Conservation (phyloP, 148 eudicot genomes). For the Vaccinium myrtillus region DNA sequence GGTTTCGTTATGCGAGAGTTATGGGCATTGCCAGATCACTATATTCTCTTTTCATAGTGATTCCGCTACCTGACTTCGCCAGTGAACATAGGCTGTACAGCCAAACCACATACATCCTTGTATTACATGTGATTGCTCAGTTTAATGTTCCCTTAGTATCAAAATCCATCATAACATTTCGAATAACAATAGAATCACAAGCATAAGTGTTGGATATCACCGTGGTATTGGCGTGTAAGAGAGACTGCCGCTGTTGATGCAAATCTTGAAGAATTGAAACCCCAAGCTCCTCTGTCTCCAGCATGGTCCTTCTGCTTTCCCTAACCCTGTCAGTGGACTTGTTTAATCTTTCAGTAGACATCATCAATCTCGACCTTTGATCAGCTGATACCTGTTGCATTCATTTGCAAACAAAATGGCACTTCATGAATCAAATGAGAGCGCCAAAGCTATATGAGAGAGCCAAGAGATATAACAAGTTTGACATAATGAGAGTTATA, state of each 20-base stretch:
- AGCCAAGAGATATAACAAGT: background rate
- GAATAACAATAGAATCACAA: background rate
- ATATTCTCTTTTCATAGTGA: background rate
- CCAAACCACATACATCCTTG: background rate
- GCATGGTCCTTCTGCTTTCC: slow-evolving; percentile 58
- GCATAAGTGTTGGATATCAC: slow-evolving; percentile 18
- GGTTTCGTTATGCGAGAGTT: background rate
- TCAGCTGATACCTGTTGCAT: slow-evolving; percentile 55
- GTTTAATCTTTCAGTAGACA: slow-evolving; percentile 56
- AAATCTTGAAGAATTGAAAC: slow-evolving; percentile 58
- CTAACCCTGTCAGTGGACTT: slow-evolving; percentile 55
- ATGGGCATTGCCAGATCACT: background rate
- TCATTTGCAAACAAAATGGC: background rate
- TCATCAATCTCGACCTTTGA: slow-evolving; percentile 55
- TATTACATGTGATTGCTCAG: background rate
- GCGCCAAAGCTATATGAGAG: background rate
- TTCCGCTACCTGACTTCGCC: background rate
- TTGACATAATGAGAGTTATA: background rate
- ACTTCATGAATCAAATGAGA: slow-evolving; percentile 4
- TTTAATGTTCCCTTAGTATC: background rate
- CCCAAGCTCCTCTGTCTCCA: slow-evolving; percentile 60
- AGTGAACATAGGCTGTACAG: background rate
- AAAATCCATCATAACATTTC: background rate
- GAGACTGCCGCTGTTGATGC: slow-evolving; percentile 54
- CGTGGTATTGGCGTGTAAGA: slow-evolving; percentile 47